A percentile compares a stretch with the other conserved stretches of the same genome.
phyloP scores from a whole-genome alignment of 306 rosid genomes.

The Acacia confusa region DNA sequence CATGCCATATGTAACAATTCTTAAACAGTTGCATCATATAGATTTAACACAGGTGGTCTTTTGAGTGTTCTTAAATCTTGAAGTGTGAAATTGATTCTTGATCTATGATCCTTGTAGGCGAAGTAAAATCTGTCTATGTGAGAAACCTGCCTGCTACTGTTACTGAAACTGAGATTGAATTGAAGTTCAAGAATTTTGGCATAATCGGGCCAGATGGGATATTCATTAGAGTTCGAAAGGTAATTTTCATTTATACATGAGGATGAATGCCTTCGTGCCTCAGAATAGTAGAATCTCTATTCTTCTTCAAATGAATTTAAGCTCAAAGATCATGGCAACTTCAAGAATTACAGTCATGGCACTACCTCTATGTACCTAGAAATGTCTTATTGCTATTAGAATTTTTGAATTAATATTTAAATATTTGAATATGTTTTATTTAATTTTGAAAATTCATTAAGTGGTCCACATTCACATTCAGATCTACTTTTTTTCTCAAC shows the following conservation, averaged over 20 bases:
- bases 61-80: neutral
- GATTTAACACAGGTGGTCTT: neutral
- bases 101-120: conserved; percentile 53
- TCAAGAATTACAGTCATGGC: too few species aligned
- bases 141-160: conserved; percentile 81
- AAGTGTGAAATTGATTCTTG: conserved; percentile 33
- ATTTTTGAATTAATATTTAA: too few species aligned
- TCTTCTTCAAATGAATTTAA: too few species aligned
- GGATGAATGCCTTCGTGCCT: neutral
- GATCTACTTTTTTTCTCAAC: too few species aligned
- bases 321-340: too few species aligned
- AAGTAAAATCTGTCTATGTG: conserved; percentile 87
- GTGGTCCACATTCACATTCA: too few species aligned
- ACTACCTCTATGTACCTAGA: too few species aligned
- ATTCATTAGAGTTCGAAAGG: conserved; percentile 82
- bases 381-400: too few species aligned
- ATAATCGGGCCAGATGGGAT: conserved; percentile 78
- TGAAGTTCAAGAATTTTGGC: conserved; percentile 78
- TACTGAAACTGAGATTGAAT: conserved; percentile 76
- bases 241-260: conserved; percentile 30
- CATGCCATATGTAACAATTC: neutral
- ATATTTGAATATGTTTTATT: too few species aligned
- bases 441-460: too few species aligned
- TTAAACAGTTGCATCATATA: neutral
- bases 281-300: neutral